Evolutionary conservation across 78 protist species (phyloP).

Genomic region (Cavenderia fasciculata): DNA sequence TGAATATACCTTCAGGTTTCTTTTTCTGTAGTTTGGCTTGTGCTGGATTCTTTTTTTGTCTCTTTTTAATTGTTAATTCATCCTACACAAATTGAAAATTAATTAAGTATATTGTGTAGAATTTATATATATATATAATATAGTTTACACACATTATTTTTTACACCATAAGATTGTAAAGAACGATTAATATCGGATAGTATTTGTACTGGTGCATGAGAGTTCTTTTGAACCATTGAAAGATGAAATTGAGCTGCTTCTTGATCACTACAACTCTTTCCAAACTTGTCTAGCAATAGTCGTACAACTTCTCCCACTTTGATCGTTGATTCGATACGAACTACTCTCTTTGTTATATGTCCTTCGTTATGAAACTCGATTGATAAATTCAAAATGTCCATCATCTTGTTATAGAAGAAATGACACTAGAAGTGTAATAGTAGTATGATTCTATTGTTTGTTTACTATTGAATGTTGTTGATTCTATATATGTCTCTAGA

Average conservation of each 20-base stretch:
- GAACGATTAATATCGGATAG: conserved; percentile 38
- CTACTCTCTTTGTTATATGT: conserved; percentile 22
- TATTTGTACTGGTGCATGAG: background rate
- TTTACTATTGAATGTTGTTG: no score
- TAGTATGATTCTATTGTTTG: no score
- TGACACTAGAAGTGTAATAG: no score
- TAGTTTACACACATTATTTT: conserved; percentile 50
- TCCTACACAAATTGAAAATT: conserved; percentile 31
- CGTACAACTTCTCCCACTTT: conserved; percentile 52
- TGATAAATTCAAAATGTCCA: conserved; percentile 33
- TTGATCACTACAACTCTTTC: conserved; percentile 31
- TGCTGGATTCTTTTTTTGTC: conserved; percentile 65
- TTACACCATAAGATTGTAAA: conserved; percentile 32
- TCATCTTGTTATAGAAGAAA: no score
- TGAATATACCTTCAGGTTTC: conserved; percentile 73
- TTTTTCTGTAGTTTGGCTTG: conserved; percentile 50
- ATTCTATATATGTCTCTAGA: no score
- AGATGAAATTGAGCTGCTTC: conserved; percentile 45
- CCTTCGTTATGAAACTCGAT: conserved; percentile 70
- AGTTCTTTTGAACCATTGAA: background rate
- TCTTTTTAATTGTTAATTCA: conserved; percentile 40
- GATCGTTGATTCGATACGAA: conserved; percentile 32
- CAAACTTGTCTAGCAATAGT: conserved; percentile 60
- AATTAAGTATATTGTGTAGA: no score
- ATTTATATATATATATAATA: background rate